Evolutionary conservation across 257 asterid genomes (phyloP), one percentile per base, ranked within the genome.

Genomic region (Nemophila menziesii): DNA sequence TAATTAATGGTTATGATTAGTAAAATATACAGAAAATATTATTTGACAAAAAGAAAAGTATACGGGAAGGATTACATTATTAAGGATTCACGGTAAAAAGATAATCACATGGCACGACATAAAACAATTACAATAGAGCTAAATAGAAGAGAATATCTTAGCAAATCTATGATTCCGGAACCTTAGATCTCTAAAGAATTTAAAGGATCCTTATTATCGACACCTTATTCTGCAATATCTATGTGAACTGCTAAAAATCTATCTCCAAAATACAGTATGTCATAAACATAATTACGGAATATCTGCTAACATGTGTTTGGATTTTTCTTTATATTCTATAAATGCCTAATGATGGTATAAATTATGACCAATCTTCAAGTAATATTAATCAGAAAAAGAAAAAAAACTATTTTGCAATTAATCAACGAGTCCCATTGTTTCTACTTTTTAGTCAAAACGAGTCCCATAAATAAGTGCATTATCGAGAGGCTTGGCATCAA

Each of bases 101-200:
- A 43, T 9, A 11, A 55, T 66, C 72, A 75, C 74, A 63, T 71
- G 78, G 66, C 27, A 24, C 19, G 51, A 36, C 23, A 43, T 22
- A 8, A 29, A 47, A 37, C 22, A 40, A 59, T 26, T 21, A 37
- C 13, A 47, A 34, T 48, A 61, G 46, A 47, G 41, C 22, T 52
- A 53, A 60, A 47, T 34, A 42, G 18, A 34, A 44, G 8, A 41
- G 10, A 49, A 64, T 68, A 74, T 78, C 80, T 64, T 43, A 57
- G 53, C 43, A 63, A 61, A 78, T 72, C 85, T 57, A 41, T 18
- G 46, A 41, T 41, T 41, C 26, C 21, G 24, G 13, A 8, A 24
- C 22, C 26, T 12, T 41, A 41, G 3, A 19, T 41, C 46, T 41
- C 11, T 20, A 18, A 19, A 41, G 9, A 51, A 43, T 33, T 29